Conservation (phyloP, 2,329 filamentous ascomycete species). For the Alternaria ventricosa region DNA sequence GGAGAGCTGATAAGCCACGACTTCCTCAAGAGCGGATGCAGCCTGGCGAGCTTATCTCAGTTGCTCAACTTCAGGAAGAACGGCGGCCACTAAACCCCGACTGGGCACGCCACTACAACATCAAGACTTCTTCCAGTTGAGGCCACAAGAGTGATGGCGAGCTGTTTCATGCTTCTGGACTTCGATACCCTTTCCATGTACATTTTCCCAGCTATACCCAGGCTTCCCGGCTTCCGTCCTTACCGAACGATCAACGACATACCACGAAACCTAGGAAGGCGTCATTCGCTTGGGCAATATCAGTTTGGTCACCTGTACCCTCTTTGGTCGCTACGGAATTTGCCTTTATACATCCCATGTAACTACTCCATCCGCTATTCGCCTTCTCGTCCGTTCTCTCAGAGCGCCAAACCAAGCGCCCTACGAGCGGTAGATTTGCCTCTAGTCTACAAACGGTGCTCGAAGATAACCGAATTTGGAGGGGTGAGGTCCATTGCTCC, state of each 20-base stretch:
- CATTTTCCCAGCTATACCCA: conserved; percentile 19
- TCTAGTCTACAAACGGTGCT: not conserved
- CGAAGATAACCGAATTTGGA: not conserved
- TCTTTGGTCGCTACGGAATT: not conserved
- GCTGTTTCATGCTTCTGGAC: conserved; percentile 23
- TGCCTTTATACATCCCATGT: not conserved
- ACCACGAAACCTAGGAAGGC: not conserved
- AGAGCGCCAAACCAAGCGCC: not conserved
- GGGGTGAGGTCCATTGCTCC: not conserved
- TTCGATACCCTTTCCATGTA: conserved; percentile 40
- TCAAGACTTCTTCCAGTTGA: not conserved
- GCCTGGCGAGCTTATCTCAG: conserved; percentile 80
- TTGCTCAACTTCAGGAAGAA: conserved; percentile 84
- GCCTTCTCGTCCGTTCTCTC: not conserved
- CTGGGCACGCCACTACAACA: not conserved
- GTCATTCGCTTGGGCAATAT: not conserved
- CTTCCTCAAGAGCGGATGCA: conserved; percentile 92
- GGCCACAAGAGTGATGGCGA: conserved; percentile 1
- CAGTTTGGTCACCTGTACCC: not conserved
- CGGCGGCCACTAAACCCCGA: conserved; percentile 54
- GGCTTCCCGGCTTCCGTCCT: not conserved
- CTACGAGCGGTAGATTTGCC: not conserved
- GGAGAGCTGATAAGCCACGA: conserved; percentile 90
- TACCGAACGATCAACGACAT: not conserved
- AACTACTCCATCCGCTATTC: not conserved